Conservation (phyloP, 2,329 filamentous ascomycete genomes). For the Ciborinia camelliae region DNA sequence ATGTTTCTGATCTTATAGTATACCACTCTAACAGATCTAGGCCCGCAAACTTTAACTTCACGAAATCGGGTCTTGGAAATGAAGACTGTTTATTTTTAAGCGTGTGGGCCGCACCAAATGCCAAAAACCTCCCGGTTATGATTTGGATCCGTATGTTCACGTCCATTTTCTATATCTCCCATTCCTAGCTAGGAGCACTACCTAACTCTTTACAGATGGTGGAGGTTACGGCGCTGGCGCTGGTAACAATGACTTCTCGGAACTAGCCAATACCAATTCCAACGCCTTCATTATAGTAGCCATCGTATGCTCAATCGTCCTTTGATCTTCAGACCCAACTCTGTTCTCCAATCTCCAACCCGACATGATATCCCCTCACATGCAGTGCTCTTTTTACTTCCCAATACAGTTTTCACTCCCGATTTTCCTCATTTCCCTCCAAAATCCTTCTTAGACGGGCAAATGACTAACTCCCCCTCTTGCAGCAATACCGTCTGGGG, state of each 20-base stretch:
- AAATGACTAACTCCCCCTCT: too few relatives aligned
- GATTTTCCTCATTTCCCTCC: too few relatives aligned
- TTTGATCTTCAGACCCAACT: too few relatives aligned
- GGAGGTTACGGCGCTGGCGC: slow-evolving; percentile 34
- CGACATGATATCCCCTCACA: too few relatives aligned
- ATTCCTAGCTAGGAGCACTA: slow-evolving; percentile 21
- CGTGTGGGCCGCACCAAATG: slow-evolving; percentile 41
- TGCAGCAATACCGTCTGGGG: slow-evolving; percentile 64
- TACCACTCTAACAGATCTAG: neutral
- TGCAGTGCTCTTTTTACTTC: too few relatives aligned
- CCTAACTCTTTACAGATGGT: slow-evolving; percentile 37
- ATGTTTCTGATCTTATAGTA: neutral
- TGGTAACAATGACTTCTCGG: slow-evolving; percentile 39
- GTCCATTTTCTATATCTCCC: neutral
- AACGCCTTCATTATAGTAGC: slow-evolving; percentile 53
- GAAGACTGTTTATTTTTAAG: slow-evolving; percentile 42
- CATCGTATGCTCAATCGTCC: too few relatives aligned
- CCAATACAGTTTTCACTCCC: too few relatives aligned
- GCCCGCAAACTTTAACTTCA: slow-evolving; percentile 20
- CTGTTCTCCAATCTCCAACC: too few relatives aligned
- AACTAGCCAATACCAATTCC: slow-evolving; percentile 47
- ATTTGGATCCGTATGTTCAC: slow-evolving; percentile 40
- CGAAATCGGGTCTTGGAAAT: slow-evolving; percentile 24
- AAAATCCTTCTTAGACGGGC: too few relatives aligned
- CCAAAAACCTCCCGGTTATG: slow-evolving; percentile 40